phyloP scores from a whole-genome alignment of 2,329 filamentous ascomycete species.

The Phaeomoniella chlamydospora region DNA sequence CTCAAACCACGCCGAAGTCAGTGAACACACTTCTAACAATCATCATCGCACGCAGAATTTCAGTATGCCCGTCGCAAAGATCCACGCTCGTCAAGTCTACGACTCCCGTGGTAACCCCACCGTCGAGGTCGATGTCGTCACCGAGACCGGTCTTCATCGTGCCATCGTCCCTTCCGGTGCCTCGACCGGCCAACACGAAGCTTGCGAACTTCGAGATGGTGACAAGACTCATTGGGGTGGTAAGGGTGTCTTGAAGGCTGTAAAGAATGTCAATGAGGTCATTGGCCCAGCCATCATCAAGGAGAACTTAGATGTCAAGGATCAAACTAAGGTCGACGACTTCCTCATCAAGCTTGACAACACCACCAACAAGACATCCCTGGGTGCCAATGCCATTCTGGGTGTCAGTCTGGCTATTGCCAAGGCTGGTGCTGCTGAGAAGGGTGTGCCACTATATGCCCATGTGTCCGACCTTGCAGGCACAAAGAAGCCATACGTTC shows the following conservation, averaged over 20 bases:
- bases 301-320: slow-evolving; percentile 70
- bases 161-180: slow-evolving; percentile 95
- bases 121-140: slow-evolving; percentile 94
- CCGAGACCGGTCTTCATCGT: slow-evolving; percentile 89
- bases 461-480: slow-evolving; percentile 78
- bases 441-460: slow-evolving; percentile 74
- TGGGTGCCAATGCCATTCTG: slow-evolving; percentile 47
- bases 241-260: slow-evolving; percentile 77
- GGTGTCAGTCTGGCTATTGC: slow-evolving; percentile 48
- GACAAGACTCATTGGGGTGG: slow-evolving; percentile 76
- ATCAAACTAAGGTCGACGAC: slow-evolving; percentile 69
- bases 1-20: too few relatives aligned
- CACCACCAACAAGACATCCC: slow-evolving; percentile 42
- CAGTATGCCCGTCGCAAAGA: slow-evolving; percentile 80
- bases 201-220: slow-evolving; percentile 78
- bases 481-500: slow-evolving; percentile 83
- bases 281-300: slow-evolving; percentile 73
- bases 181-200: slow-evolving; percentile 86
- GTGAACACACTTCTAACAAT: too few relatives aligned
- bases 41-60: slow-evolving; percentile 2
- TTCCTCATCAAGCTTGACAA: slow-evolving; percentile 75
- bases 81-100: slow-evolving; percentile 90
- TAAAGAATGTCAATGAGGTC: slow-evolving; percentile 69
- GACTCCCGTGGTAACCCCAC: slow-evolving; percentile 98
- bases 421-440: slow-evolving; percentile 81